Conservation (phyloP, 2,329 filamentous ascomycete species). For the Trichoderma citrinoviride region DNA sequence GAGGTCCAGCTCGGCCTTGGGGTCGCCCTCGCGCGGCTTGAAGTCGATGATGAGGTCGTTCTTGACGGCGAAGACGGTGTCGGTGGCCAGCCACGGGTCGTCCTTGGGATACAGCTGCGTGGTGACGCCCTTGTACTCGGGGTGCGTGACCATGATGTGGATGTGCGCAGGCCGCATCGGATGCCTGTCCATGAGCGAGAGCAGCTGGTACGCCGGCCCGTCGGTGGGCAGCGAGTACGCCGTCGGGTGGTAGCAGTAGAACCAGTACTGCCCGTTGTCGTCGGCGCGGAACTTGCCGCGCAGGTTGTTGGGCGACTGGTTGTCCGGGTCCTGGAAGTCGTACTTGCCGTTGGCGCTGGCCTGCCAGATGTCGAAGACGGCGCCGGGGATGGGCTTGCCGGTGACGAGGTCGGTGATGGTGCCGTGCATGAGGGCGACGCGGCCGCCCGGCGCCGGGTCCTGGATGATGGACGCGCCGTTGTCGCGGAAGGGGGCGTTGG, state of each 20-base stretch:
- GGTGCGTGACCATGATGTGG: slow-evolving; percentile 55
- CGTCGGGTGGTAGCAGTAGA: slow-evolving; percentile 74
- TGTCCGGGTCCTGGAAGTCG: slow-evolving; percentile 71
- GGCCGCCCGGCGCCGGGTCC: slow-evolving; percentile 55
- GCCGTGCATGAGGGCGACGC: slow-evolving; percentile 67
- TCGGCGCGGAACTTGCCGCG: slow-evolving; percentile 73
- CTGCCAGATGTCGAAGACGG: slow-evolving; percentile 77
- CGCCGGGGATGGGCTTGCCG: slow-evolving; percentile 62
- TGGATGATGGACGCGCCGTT: slow-evolving; percentile 66
- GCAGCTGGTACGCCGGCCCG: slow-evolving; percentile 45
- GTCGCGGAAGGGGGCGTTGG: slow-evolving; percentile 69
- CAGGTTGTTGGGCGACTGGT: slow-evolving; percentile 70
- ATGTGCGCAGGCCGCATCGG: slow-evolving; percentile 51
- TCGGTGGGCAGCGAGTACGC: slow-evolving; percentile 69
- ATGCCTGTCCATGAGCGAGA: slow-evolving; percentile 48
- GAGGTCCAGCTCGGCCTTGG: slow-evolving; percentile 39
- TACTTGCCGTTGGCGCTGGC: slow-evolving; percentile 73
- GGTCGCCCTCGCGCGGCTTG: slow-evolving; percentile 42
- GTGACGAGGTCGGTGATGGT: slow-evolving; percentile 63
- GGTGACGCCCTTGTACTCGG: slow-evolving; percentile 68
- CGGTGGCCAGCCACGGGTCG: slow-evolving; percentile 58
- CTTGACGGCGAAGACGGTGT: slow-evolving; percentile 53
- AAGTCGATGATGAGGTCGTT: slow-evolving; percentile 52
- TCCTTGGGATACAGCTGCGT: slow-evolving; percentile 74
- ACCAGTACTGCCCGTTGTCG: slow-evolving; percentile 66